Percentiles rank a stretch among this genome's conserved stretches.
Conservation (phyloP, 257 asterid species). For the Plantago ovata region DNA sequence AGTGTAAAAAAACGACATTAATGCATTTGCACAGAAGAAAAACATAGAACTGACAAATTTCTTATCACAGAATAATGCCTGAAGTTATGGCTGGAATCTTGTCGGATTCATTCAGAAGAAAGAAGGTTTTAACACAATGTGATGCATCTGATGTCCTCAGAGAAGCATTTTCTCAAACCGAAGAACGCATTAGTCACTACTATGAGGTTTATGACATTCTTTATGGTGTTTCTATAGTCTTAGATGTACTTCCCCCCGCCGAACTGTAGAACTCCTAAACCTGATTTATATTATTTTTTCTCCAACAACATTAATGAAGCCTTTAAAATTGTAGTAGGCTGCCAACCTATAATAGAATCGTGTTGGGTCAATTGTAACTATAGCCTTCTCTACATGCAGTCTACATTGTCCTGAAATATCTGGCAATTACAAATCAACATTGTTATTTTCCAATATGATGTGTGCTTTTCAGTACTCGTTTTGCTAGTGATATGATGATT, state of each 20-base stretch:
- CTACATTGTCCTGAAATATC: background rate
- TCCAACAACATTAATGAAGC: no score
- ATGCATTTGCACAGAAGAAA: background rate
- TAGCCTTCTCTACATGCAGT: no score
- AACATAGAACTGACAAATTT: slow-evolving; percentile 20
- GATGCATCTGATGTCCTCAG: slow-evolving; percentile 91
- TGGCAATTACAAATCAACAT: background rate
- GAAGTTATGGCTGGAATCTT: slow-evolving; percentile 72
- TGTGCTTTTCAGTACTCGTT: background rate
- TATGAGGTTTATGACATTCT: slow-evolving; percentile 64
- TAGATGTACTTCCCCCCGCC: slow-evolving; percentile 2
- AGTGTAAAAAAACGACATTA: background rate
- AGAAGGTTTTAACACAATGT: slow-evolving; percentile 53
- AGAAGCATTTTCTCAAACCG: slow-evolving; percentile 87
- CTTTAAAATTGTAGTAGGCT: no score
- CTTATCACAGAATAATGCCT: slow-evolving; percentile 75
- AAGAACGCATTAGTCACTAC: slow-evolving; percentile 74
- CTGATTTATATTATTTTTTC: background rate
- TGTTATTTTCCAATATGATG: background rate
- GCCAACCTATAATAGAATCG: no score
- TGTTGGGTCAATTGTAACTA: no score
- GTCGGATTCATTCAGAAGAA: slow-evolving; percentile 71
- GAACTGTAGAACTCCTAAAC: slow-evolving; percentile 2
- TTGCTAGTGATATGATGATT: background rate
- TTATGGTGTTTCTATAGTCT: slow-evolving; percentile 15